phyloP scores from a whole-genome alignment of 345 rosid species.

The Hirschfeldia incana region DNA sequence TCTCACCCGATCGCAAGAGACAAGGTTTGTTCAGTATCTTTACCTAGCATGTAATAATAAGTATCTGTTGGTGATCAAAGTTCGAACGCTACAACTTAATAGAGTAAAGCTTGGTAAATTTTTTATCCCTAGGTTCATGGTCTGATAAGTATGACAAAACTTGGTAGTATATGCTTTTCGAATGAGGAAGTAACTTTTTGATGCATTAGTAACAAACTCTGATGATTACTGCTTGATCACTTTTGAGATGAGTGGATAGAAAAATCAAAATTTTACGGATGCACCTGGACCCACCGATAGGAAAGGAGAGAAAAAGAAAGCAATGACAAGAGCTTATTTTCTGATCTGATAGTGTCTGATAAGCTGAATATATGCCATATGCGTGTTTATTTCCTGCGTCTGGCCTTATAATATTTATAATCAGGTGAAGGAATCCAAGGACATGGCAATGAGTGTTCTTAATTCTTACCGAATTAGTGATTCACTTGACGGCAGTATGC shows the following conservation, averaged over 20 bases:
- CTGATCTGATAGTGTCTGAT: slow-evolving; percentile 6
- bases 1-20: slow-evolving; percentile 88
- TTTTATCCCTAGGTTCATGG: not conserved
- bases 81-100: not conserved
- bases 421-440: slow-evolving; percentile 91
- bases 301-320: no score
- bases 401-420: slow-evolving; percentile 15
- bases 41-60: not conserved
- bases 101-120: not conserved
- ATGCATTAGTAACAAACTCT: slow-evolving; percentile 3
- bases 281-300: not conserved
- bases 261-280: not conserved
- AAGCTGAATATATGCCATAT: slow-evolving; percentile 7
- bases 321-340: not conserved
- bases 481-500: slow-evolving; percentile 57
- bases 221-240: not conserved
- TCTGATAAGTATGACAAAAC: not conserved
- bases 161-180: slow-evolving; percentile 8
- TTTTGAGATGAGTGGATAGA: slow-evolving; percentile 1
- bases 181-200: slow-evolving; percentile 10
- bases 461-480: slow-evolving; percentile 60
- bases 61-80: not conserved
- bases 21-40: slow-evolving; percentile 56
- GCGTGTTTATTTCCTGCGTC: not conserved
- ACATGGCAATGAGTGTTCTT: slow-evolving; percentile 75